These are phyloP conservation scores for Termitomyces sp. DNA, from an alignment of 768 basidiomycete genomes.

Conservation along the genomic window DNA sequence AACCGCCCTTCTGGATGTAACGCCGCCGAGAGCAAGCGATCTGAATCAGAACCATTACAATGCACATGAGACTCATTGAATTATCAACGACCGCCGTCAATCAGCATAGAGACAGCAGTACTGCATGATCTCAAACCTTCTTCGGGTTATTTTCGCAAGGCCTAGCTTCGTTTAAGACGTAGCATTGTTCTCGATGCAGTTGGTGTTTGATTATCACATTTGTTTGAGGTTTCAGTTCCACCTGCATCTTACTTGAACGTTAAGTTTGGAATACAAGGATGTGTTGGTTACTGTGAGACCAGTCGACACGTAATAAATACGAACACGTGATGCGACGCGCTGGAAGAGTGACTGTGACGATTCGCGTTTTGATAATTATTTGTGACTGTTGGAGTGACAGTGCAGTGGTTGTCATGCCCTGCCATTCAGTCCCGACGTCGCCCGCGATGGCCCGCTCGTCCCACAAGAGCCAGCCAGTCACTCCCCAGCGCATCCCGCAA, in stretches of 20 bases:
- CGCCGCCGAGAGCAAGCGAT: neutral
- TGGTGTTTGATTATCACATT: neutral
- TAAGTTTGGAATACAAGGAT: neutral
- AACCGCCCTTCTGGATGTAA: too few species aligned
- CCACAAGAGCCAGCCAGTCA: slow-evolving; percentile 49
- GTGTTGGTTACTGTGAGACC: too few species aligned
- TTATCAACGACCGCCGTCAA: neutral
- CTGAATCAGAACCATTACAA: neutral
- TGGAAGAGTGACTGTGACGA: slow-evolving; percentile 18
- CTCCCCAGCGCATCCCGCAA: slow-evolving; percentile 59
- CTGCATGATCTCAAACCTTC: too few species aligned
- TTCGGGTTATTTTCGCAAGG: too few species aligned
- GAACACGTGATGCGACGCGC: slow-evolving; percentile 22
- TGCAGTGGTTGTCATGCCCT: slow-evolving; percentile 23
- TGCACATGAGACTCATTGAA: neutral
- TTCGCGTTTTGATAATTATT: slow-evolving; percentile 13
- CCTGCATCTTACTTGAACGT: too few species aligned
- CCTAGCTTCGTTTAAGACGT: too few species aligned
- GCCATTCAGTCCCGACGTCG: slow-evolving; percentile 44
- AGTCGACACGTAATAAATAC: slow-evolving; percentile 5
- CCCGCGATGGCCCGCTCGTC: slow-evolving; percentile 41
- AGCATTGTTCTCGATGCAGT: neutral
- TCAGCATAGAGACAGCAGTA: neutral
- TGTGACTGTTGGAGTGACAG: slow-evolving; percentile 14
- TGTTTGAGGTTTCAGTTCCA: too few species aligned